Evolutionary conservation across 441 rosid species (phyloP).

Genomic region (Brassica hybrid): DNA sequence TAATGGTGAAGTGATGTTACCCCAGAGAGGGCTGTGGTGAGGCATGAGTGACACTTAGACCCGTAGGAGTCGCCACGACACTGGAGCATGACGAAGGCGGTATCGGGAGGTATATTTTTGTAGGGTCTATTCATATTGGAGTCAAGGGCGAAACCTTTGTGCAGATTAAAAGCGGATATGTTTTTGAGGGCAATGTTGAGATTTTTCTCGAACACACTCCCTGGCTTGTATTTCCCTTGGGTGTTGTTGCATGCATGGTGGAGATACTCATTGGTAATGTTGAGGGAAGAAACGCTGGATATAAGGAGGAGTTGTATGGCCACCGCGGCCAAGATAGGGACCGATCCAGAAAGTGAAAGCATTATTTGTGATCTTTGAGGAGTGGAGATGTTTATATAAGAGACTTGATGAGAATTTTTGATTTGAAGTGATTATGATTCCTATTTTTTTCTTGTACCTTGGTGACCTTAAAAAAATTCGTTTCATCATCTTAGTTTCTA

Average conservation of each 20-base stretch:
- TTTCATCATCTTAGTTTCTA: neutral
- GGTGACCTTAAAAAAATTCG: neutral
- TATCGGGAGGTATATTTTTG: neutral
- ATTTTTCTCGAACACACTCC: neutral
- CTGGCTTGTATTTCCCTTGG: constrained; percentile 1
- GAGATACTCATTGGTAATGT: constrained; percentile 19
- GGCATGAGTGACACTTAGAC: constrained; percentile 54
- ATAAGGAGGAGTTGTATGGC: neutral
- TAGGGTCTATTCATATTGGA: neutral
- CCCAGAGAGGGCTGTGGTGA: constrained; percentile 50
- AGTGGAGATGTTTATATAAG: neutral
- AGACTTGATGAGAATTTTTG: neutral
- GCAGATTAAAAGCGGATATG: neutral
- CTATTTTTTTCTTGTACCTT: neutral
- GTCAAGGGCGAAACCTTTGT: constrained; percentile 1
- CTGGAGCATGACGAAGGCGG: neutral
- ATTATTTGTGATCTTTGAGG: constrained; percentile 6
- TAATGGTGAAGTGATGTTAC: constrained; percentile 25
- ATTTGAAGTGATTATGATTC: neutral
- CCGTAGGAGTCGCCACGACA: constrained; percentile 14
- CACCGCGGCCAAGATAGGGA: constrained; percentile 6
- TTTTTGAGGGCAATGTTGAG: neutral
- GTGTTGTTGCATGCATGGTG: constrained; percentile 3
- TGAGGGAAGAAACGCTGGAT: neutral
- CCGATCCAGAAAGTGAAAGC: constrained; percentile 1